Base-by-base conservation (phyloP, 2,329 filamentous ascomycete species). In the Penicillium aurantiogriseum region DNA sequence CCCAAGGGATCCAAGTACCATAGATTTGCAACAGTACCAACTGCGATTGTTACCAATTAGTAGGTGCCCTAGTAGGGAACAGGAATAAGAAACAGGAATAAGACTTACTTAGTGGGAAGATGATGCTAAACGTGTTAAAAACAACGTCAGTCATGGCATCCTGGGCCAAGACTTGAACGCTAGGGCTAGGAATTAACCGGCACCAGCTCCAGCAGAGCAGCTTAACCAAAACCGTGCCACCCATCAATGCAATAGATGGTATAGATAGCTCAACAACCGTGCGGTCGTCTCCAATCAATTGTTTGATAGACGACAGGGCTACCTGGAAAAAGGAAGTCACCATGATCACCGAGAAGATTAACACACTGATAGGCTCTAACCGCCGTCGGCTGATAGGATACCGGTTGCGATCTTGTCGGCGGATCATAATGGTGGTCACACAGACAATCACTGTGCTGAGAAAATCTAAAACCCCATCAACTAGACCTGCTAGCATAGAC, bases 101-200 rank as follows among this genome's bases (percentile, higher is more conserved):
- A 27, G 27, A 56, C 67, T 58, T 62, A 74, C 71, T 81, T 9
- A 95, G 84, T 1, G 92, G 92, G 70, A 96, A 96, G 25, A 94
- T 81, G 68, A 96, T 94, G 62, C 89, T 92, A 68, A 94, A 93
- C 1, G 85, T 85, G 75, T 96, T 96, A 83, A 96, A 96, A 33
- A 96, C 86, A 29, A 96, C 89, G 68, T 96, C 90, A 0, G 90
- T 88, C 74, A 85, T 80, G 13, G 85, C 85, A 62, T 88, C 85
- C 65, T 87, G 84, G 0, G 85, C 85, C 64, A 96, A 78, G 1
- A 91, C 91, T 71, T 92, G 90, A 5, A 96, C 91, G 60, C 88
- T 91, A 2, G 89, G 92, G 72, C 95, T 96, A 65, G 86, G 90
- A 63, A 96, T 89, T 35, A 94, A 74, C 7, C 91, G 88, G 71